Evolutionary conservation across 1,284 basidiomycete species (phyloP), one percentile per base, ranked within the genome.

Genomic region (Irpex rosettiformis): DNA sequence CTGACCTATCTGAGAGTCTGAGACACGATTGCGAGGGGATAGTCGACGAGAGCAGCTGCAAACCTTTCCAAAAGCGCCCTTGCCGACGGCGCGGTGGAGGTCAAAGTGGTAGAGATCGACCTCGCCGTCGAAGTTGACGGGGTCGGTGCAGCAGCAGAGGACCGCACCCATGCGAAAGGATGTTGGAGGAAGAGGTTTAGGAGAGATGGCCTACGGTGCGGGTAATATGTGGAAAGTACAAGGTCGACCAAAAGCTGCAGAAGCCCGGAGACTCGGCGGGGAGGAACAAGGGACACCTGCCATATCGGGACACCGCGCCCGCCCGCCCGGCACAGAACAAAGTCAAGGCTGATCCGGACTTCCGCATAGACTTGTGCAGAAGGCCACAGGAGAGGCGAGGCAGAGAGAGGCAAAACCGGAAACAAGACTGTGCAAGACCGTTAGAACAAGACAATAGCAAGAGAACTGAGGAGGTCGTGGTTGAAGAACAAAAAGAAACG

Each of bases 31-130:
- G 22, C 18, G 16, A 40, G 52, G 53, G 59, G 55, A 70, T 77
- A 51, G 58, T 58, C 52, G 52, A 21, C 13, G 13, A 33, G 51
- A 49, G 33, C 27, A 54, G 40, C 28, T 18, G 48, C 67, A 30
- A 61, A 94, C 95, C 85, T 97, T 98, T 68, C 96, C 95, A 77
- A 98, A 98, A n/a, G 95, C 94, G 53, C 96, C 96, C 73, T 95
- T 96, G 58, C 96, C 96, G 7, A 98, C 94, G 28, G 91, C 91
- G 56, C 94, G 84, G 67, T 97, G 85, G 51, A 98, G 87, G 70
- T 95, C 93, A 72, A 98, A 98, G 76, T 98, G 95, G 76, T 92
- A 98, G 55, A 98, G 88, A 70, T 90, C 94, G 73, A 96, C 91
- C 70, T 97, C 94, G 55, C 86, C 85, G 65, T 96, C 91, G 75